Conservation (phyloP, 768 basidiomycete species). For the Vararia minispora region DNA sequence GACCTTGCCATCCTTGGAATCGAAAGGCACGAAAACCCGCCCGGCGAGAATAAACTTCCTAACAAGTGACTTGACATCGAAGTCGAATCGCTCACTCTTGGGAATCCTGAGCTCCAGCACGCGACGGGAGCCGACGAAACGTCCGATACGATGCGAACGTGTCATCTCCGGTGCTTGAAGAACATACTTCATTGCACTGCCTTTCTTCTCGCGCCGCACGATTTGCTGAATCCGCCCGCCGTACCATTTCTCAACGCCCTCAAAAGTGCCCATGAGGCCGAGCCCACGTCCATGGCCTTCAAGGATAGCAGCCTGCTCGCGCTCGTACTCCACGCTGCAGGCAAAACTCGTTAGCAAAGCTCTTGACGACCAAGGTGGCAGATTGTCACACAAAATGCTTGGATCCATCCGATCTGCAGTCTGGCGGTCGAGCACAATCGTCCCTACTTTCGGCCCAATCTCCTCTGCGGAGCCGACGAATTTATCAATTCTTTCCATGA, state of each 20-base stretch:
- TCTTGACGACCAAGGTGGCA: too few species aligned
- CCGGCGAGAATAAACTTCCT: constrained; percentile 52
- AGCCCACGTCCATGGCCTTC: constrained; percentile 45
- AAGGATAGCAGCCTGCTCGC: constrained; percentile 48
- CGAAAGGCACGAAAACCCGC: constrained; percentile 46
- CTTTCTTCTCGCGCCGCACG: constrained; percentile 25
- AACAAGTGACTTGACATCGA: constrained; percentile 23
- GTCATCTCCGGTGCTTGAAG: constrained; percentile 47
- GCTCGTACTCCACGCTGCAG: constrained; percentile 37
- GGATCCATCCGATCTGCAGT: too few species aligned
- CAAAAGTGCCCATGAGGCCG: constrained; percentile 45
- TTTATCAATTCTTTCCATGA: too few species aligned
- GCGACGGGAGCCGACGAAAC: constrained; percentile 52
- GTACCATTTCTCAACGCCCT: constrained; percentile 40
- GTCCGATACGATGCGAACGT: constrained; percentile 50
- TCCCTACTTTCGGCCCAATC: too few species aligned
- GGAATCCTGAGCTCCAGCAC: constrained; percentile 46
- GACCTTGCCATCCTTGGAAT: constrained; percentile 45
- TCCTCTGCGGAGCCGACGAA: too few species aligned
- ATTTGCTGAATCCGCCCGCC: constrained; percentile 57
- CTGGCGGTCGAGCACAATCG: too few species aligned
- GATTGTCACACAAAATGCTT: too few species aligned
- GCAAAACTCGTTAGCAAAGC: not conserved
- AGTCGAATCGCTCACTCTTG: constrained; percentile 25
- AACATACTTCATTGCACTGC: constrained; percentile 19